Base-by-base conservation (phyloP, 1,139 yeast species). In the Trichomonascaceae sp. region DNA sequence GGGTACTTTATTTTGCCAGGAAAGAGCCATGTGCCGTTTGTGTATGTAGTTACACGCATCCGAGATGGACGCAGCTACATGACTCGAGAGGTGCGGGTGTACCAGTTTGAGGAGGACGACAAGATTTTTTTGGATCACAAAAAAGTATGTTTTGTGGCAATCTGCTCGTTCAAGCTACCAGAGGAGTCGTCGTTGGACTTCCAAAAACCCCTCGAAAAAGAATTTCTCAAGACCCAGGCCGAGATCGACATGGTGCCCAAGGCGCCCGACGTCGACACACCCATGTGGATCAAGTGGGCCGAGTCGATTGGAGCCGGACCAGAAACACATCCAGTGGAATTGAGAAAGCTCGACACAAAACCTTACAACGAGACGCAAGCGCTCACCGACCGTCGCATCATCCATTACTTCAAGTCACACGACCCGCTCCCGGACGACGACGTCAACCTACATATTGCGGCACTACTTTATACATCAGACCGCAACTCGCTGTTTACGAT, bases 1-100 rank as follows among this genome's bases (percentile, higher is more conserved):
- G 54, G 57, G n/a, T 47, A 52, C 39, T 55, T 55, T 33, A 40
- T 55, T 27, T 43, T 44, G 23, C 58, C 58, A 0, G 59, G 57
- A 1, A 39, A 44, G 11, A 39, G 43, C 17, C 41, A 47, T 17
- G 43, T 49, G 5, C 59, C 59, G 2, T 54, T 54, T 30, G 37
- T 44, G 5, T 55, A 53, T 39, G 38, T 42, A 15, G 54, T 54
- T n/a, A 50, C 47, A 20, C 38, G 39, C 3, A 35, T 54, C 5
- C 40, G 59, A 9, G 43, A 48, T 31, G 57, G 59, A 6, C 37
- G 43, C 20, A 43, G 50, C 2, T 54, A 51, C 36, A 34, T 43
- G 15, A 47, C 50, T 3, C 45, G 59, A 9, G 44, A 44, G 29
- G 47, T 54, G 33, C 39, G 46, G 32, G 57, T 51, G 4, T 54